Evolutionary conservation across 495 filamentous ascomycete species (phyloP).

Genomic region (Penicillium roqueforti): DNA sequence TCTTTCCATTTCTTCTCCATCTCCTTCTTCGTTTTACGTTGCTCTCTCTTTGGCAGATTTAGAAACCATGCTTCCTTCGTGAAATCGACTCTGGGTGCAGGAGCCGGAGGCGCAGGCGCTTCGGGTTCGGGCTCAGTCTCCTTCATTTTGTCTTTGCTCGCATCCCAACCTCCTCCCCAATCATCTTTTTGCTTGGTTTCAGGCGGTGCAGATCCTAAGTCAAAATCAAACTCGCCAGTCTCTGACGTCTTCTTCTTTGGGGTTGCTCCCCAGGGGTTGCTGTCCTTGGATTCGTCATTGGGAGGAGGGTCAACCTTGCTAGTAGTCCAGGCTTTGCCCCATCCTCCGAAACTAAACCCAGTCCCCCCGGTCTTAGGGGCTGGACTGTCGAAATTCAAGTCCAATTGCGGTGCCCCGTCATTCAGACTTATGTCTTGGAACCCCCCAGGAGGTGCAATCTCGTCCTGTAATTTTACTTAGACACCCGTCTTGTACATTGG

Average conservation of each 20-base stretch:
- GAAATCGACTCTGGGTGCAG: conserved; percentile 4
- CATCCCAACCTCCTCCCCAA: conserved; percentile 25
- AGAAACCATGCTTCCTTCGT: conserved; percentile 17
- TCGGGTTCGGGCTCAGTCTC: conserved; percentile 20
- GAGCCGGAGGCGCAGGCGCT: conserved; percentile 6
- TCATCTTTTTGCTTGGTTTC: conserved; percentile 27
- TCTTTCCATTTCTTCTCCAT: conserved; percentile 26
- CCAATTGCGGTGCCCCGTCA: conserved; percentile 40
- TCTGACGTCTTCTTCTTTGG: conserved; percentile 39
- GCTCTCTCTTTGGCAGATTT: conserved; percentile 27
- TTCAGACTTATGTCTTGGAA: conserved; percentile 48
- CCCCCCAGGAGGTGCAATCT: conserved; percentile 25
- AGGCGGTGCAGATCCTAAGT: conserved; percentile 31
- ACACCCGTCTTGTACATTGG: background rate
- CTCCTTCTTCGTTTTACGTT: conserved; percentile 35
- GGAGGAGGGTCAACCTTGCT: conserved; percentile 25
- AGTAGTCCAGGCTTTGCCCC: conserved; percentile 42
- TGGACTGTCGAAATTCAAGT: conserved; percentile 40
- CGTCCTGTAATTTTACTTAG: conserved; percentile 16
- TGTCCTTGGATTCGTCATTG: conserved; percentile 35
- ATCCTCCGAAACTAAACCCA: conserved; percentile 42
- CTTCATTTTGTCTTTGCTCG: conserved; percentile 29
- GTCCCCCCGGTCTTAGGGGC: conserved; percentile 30
- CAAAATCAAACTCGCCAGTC: conserved; percentile 44
- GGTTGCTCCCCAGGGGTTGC: conserved; percentile 39